These are phyloP conservation scores for Fusarium nanum DNA, from an alignment of 2,329 filamentous ascomycete genomes.

Conservation along the genomic window DNA sequence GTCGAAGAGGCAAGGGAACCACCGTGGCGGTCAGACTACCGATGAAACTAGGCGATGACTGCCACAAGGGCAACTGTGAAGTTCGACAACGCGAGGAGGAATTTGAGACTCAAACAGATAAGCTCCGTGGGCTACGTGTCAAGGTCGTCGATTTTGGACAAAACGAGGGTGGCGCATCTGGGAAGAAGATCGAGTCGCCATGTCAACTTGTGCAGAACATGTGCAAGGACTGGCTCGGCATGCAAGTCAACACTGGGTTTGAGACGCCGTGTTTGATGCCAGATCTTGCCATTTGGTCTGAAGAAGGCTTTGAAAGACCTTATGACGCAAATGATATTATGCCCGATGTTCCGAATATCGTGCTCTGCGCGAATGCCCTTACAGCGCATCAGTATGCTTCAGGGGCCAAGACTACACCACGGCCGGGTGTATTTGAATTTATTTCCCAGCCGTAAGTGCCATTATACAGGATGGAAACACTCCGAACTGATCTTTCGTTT, in stretches of 20 bases:
- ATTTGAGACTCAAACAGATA: slow-evolving; percentile 46
- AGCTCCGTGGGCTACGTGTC: slow-evolving; percentile 49
- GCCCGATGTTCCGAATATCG: slow-evolving; percentile 43
- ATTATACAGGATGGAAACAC: accelerated
- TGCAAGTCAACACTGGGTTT: slow-evolving; percentile 34
- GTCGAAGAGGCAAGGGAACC: slow-evolving; percentile 52
- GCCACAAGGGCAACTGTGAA: not conserved
- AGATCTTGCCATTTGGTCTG: slow-evolving; percentile 46
- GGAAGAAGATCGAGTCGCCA: not conserved
- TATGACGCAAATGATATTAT: not conserved
- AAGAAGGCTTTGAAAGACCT: slow-evolving; percentile 17
- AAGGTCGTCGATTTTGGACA: slow-evolving; percentile 7
- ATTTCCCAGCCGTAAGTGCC: slow-evolving; percentile 54
- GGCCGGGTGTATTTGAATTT: slow-evolving; percentile 50
- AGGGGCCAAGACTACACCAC: slow-evolving; percentile 28
- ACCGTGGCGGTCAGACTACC: slow-evolving; percentile 51
- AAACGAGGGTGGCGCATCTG: not conserved
- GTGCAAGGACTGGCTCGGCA: slow-evolving; percentile 24
- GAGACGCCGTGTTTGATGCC: slow-evolving; percentile 25
- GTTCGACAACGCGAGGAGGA: slow-evolving; percentile 39
- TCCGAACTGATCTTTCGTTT: not conserved
- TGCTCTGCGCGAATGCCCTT: slow-evolving; percentile 50
- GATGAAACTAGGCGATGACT: slow-evolving; percentile 27
- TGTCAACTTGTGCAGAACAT: slow-evolving; percentile 19
- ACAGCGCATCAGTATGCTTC: slow-evolving; percentile 47